These are phyloP conservation scores for Yarrowia sp. DNA, from an alignment of 805 yeast genomes.

Conservation along the genomic window DNA sequence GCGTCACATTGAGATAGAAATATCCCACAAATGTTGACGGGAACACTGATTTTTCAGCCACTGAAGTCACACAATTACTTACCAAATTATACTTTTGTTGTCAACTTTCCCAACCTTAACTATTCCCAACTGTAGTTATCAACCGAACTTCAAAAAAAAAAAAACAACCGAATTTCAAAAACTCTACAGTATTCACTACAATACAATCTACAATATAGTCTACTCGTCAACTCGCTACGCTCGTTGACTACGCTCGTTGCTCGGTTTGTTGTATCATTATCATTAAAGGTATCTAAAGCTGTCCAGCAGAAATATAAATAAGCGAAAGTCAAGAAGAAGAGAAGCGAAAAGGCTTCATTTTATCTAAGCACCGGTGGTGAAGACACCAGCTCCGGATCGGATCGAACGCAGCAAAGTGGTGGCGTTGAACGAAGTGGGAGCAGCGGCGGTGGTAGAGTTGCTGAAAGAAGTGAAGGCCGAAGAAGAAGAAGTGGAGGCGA, in stretches of 20 bases:
- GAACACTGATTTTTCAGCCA: no score
- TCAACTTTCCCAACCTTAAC: no score
- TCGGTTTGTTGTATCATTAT: not conserved
- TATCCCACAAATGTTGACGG: no score
- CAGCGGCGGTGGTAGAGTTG: constrained; percentile 9
- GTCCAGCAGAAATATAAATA: constrained; percentile 21
- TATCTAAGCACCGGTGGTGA: constrained; percentile 23
- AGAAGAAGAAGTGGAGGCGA: not conserved
- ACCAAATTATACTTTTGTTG: no score
- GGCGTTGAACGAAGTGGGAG: constrained; percentile 12
- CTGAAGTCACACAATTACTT: no score
- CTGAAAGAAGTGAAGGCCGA: constrained; percentile 13
- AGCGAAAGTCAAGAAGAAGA: constrained; percentile 17
- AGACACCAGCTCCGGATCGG: constrained; percentile 7
- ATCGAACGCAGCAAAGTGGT: constrained; percentile 19
- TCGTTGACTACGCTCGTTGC: no score
- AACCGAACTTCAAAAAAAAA: no score
- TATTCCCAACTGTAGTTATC: no score
- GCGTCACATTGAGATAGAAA: no score
- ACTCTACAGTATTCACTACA: not conserved
- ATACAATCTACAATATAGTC: not conserved
- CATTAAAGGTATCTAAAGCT: constrained; percentile 22
- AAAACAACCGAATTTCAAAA: no score
- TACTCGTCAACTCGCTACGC: no score
- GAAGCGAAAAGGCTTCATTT: not conserved